A percentile compares a stretch with the other conserved stretches of the same genome.
Evolutionary conservation across 2,329 filamentous ascomycete genomes (phyloP).

Genomic region (Juglanconis sp.): DNA sequence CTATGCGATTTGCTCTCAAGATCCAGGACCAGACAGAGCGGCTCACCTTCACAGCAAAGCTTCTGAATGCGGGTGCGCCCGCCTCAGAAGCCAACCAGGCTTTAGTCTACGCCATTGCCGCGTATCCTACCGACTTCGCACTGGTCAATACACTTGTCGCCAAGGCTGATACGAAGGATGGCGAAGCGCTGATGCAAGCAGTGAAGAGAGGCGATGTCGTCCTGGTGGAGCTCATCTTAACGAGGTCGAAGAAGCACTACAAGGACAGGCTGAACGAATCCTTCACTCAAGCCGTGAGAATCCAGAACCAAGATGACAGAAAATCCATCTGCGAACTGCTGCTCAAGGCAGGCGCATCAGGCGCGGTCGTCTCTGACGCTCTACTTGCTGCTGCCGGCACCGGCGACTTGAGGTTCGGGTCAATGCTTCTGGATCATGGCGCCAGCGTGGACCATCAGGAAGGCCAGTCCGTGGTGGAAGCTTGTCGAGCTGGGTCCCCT

Average conservation of each 20-base stretch:
- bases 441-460: conserved; percentile 49
- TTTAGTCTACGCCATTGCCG: conserved; percentile 47
- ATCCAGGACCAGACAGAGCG: conserved; percentile 50
- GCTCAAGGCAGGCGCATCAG: conserved; percentile 43
- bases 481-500: conserved; percentile 48
- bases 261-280: conserved; percentile 37
- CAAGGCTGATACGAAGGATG: conserved; percentile 48
- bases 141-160: conserved; percentile 43
- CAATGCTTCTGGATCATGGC: conserved; percentile 49
- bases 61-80: conserved; percentile 48
- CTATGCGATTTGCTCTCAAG: conserved; percentile 51
- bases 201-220: conserved; percentile 43
- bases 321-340: conserved; percentile 43
- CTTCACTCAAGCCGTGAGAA: conserved; percentile 41
- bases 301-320: conserved; percentile 37
- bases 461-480: conserved; percentile 53
- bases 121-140: conserved; percentile 45
- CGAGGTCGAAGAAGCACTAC: conserved; percentile 34
- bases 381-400: conserved; percentile 50
- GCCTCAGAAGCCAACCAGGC: conserved; percentile 48
- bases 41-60: conserved; percentile 45
- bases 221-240: conserved; percentile 45
- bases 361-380: conserved; percentile 45
- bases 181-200: conserved; percentile 44
- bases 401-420: conserved; percentile 49